Conservation (phyloP, 2,329 filamentous ascomycete genomes). For the Tolypocladium sp. region DNA sequence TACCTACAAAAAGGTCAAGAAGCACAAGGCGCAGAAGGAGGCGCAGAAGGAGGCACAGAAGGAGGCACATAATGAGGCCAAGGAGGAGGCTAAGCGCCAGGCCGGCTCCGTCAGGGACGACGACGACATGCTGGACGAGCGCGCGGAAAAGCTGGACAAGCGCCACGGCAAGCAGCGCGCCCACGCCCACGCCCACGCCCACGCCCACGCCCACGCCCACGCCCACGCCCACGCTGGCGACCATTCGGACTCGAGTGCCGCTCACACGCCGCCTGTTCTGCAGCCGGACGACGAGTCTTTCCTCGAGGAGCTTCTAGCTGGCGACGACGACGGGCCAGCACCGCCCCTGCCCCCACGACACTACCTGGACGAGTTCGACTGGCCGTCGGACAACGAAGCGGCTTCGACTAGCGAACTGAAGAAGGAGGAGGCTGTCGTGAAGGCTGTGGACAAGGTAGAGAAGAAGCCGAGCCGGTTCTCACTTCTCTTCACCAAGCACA, state of each 20-base stretch:
- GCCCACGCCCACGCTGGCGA: too few relatives aligned
- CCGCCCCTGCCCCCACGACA: constrained; percentile 47
- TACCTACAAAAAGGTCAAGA: constrained; percentile 53
- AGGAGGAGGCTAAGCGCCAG: constrained; percentile 5
- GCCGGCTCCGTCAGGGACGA: constrained; percentile 5
- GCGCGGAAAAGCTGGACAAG: background rate
- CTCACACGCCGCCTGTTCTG: constrained; percentile 33
- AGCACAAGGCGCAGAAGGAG: constrained; percentile 43
- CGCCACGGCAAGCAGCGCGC: constrained; percentile 5
- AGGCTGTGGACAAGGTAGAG: constrained; percentile 17
- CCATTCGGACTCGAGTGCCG: constrained; percentile 2
- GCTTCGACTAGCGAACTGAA: constrained; percentile 14
- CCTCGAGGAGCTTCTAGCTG: constrained; percentile 42
- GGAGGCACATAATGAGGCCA: constrained; percentile 18
- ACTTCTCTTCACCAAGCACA: constrained; percentile 25
- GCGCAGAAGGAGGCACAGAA: constrained; percentile 27
- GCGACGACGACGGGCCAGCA: constrained; percentile 29
- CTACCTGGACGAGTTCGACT: constrained; percentile 40
- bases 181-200: too few relatives aligned
- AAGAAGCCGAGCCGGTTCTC: constrained; percentile 26
- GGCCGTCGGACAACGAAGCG: constrained; percentile 27
- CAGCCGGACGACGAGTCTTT: constrained; percentile 49
- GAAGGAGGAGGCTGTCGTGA: constrained; percentile 14
- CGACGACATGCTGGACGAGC: constrained; percentile 1
- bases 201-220: too few relatives aligned